phyloP scores from a whole-genome alignment of 106 monocot genomes.

The Dendrobium chrysotoxum region DNA sequence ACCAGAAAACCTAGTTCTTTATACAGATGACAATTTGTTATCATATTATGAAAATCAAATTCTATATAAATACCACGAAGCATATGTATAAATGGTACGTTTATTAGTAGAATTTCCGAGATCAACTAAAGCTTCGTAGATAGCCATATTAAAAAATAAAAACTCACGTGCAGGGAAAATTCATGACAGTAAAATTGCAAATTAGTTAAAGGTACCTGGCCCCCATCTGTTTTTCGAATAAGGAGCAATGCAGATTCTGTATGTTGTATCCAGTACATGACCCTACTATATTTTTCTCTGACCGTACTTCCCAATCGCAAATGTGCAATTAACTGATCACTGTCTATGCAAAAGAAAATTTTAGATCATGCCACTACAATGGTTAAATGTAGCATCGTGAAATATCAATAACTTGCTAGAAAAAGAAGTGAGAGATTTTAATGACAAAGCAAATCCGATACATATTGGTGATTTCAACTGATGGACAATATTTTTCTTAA shows the following conservation, averaged over 20 bases:
- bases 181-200: neutral
- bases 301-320: slow-evolving; percentile 20
- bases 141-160: neutral
- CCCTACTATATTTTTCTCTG: slow-evolving; percentile 39
- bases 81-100: neutral
- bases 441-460: neutral
- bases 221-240: slow-evolving; percentile 11
- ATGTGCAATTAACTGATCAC: slow-evolving; percentile 16
- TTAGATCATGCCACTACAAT: neutral
- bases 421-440: neutral
- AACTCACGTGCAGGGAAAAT: neutral
- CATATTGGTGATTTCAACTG: neutral
- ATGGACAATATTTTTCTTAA: neutral
- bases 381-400: neutral
- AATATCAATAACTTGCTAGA: neutral
- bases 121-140: neutral
- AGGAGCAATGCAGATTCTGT: slow-evolving; percentile 35
- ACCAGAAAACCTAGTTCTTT: neutral
- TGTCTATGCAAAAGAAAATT: slow-evolving; percentile 11
- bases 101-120: neutral
- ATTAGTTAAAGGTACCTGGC: slow-evolving; percentile 8
- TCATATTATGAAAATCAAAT: neutral
- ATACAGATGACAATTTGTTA: neutral
- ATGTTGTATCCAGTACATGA: slow-evolving; percentile 32
- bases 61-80: neutral